Evolutionary conservation across 169 alveolate genomes (phyloP).

Genomic region (Eimeria praecox): DNA sequence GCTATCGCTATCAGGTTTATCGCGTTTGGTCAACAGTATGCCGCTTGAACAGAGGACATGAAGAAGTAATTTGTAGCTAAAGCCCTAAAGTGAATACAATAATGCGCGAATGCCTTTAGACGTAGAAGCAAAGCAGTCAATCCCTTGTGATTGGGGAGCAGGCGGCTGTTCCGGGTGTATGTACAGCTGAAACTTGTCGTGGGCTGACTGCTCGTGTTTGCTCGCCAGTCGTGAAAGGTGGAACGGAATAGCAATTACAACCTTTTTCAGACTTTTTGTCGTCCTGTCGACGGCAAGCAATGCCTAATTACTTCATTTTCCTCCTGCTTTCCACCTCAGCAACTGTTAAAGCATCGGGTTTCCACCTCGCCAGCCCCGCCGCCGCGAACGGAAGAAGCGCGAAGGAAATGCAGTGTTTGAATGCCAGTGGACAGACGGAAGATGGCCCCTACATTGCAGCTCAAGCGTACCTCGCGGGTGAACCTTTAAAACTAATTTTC

Average conservation of each 20-base stretch:
- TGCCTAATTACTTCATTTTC: not conserved
- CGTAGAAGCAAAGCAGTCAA: not conserved
- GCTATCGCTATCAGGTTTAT: not conserved
- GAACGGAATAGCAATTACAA: not conserved
- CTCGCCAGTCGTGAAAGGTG: not conserved
- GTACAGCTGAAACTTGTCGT: not conserved
- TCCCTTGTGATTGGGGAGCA: not conserved
- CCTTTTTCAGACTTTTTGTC: not conserved
- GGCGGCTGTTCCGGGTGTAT: not conserved
- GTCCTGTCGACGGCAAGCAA: not conserved
- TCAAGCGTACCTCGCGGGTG: slow-evolving; percentile 11
- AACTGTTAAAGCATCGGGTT: not conserved
- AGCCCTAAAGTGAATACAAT: not conserved
- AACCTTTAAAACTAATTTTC: not conserved
- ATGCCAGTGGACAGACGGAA: not conserved
- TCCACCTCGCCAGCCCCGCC: not conserved
- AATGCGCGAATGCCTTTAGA: not conserved
- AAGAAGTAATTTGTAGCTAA: not conserved
- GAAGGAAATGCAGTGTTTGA: not conserved
- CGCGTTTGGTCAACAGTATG: not conserved
- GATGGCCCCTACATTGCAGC: not conserved
- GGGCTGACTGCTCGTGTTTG: not conserved
- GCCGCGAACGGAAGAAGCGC: not conserved
- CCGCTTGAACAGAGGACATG: not conserved
- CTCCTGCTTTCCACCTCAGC: not conserved